Evolutionary conservation across 306 rosid species (phyloP).

Genomic region (Arachis stenosperma): DNA sequence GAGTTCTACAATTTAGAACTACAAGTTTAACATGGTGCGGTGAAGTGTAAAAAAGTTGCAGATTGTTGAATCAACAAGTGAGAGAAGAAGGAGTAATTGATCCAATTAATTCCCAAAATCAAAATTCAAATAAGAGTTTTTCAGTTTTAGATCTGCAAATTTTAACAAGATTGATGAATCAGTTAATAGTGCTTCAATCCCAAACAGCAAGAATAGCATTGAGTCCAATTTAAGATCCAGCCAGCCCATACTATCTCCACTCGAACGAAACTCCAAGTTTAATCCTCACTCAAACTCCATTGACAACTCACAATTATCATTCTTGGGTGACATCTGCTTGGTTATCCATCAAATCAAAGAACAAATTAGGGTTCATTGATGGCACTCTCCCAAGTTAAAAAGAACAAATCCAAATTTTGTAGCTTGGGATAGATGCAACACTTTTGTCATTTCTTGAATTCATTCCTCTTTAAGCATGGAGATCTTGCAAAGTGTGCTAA

Average conservation of each 20-base stretch:
- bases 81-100: no score
- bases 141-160: no score
- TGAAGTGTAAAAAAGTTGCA: no score
- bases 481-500: background rate
- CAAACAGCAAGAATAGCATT: no score
- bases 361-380: background rate
- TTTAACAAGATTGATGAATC: no score
- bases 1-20: no score
- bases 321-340: background rate
- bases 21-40: no score
- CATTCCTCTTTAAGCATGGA: background rate
- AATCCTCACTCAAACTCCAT: background rate
- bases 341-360: background rate
- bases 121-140: no score
- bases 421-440: background rate
- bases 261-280: background rate
- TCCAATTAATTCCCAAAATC: no score
- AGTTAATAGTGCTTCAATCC: no score
- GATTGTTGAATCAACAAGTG: no score
- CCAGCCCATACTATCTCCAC: background rate
- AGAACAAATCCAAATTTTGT: fast-evolving
- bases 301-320: background rate
- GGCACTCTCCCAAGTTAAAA: background rate
- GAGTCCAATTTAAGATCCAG: no score
- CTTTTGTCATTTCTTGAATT: background rate